A percentile compares a stretch with the other conserved stretches of the same genome.
These are phyloP conservation scores for Dendrocalamus sinicus DNA, from an alignment of 176 grass and related monocot species.

Conservation along the genomic window DNA sequence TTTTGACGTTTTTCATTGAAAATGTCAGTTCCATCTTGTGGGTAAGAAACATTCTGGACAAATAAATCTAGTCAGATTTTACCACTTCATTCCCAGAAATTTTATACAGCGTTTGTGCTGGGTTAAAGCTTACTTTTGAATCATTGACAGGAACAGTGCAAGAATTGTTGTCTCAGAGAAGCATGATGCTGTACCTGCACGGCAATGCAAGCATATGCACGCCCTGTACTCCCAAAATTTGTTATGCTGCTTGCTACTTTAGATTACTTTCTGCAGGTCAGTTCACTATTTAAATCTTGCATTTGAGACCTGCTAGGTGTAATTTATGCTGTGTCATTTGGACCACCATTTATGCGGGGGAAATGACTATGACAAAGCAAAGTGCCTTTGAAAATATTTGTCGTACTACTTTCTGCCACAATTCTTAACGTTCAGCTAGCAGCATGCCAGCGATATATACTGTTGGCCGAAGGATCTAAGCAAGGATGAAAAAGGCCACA, in stretches of 20 bases:
- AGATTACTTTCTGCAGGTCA: constrained; percentile 17
- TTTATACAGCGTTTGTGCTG: background rate
- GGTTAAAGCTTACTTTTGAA: constrained; percentile 34
- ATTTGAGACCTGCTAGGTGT: background rate
- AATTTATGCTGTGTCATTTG: constrained; percentile 31
- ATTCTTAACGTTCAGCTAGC: constrained; percentile 22
- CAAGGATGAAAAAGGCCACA: background rate
- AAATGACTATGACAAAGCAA: constrained; percentile 50
- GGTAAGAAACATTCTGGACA: background rate
- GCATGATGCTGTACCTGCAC: constrained; percentile 25
- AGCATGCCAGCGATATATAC: constrained; percentile 11
- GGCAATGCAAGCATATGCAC: constrained; percentile 16
- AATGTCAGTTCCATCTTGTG: background rate
- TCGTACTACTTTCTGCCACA: constrained; percentile 12
- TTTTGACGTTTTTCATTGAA: background rate
- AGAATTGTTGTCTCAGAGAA: constrained; percentile 8
- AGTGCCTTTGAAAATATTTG: constrained; percentile 2
- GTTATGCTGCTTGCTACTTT: constrained; percentile 35
- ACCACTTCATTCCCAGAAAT: background rate
- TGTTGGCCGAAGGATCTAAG: constrained; percentile 43
- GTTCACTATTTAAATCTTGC: constrained; percentile 6
- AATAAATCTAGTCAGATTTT: background rate
- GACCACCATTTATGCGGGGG: constrained; percentile 34
- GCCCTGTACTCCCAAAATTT: constrained; percentile 15
- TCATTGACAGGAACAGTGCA: constrained; percentile 22